These are phyloP conservation scores for Leccinum subgranulosum DNA, from an alignment of 768 basidiomycete species.

Conservation along the genomic window DNA sequence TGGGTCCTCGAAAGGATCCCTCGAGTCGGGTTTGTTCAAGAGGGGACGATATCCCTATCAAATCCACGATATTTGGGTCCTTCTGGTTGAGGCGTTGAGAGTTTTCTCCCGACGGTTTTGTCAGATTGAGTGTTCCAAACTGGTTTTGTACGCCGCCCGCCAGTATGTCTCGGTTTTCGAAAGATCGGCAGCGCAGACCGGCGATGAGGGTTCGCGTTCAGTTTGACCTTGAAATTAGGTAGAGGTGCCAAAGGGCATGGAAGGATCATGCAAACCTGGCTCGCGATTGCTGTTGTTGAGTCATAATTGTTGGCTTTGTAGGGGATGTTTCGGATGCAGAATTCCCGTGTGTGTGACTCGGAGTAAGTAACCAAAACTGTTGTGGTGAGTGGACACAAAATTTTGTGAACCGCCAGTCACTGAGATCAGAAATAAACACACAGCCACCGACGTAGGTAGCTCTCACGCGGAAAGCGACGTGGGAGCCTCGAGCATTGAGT, in stretches of 20 bases:
- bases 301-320: constrained; percentile 48
- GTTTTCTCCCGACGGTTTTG: constrained; percentile 35
- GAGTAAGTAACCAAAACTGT: no score
- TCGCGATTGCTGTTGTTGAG: constrained; percentile 52
- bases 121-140: constrained; percentile 34
- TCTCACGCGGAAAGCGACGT: neutral
- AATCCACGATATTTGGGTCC: constrained; percentile 36
- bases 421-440: neutral
- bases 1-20: constrained; percentile 43
- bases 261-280: constrained; percentile 45
- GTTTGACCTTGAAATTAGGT: constrained; percentile 59
- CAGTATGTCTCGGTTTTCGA: no score
- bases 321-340: constrained; percentile 33
- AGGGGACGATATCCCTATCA: constrained; percentile 34
- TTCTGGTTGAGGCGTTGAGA: constrained; percentile 44
- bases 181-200: no score
- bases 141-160: constrained; percentile 49
- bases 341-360: constrained; percentile 30
- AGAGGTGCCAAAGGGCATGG: constrained; percentile 26
- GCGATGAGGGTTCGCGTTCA: constrained; percentile 47
- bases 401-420: no score
- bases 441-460: neutral
- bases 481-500: neutral
- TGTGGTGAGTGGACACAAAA: no score
- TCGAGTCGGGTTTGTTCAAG: constrained; percentile 2